Evolutionary conservation across 164 flowering plant species (phyloP).

Genomic region (Magnolia changhungtana): DNA sequence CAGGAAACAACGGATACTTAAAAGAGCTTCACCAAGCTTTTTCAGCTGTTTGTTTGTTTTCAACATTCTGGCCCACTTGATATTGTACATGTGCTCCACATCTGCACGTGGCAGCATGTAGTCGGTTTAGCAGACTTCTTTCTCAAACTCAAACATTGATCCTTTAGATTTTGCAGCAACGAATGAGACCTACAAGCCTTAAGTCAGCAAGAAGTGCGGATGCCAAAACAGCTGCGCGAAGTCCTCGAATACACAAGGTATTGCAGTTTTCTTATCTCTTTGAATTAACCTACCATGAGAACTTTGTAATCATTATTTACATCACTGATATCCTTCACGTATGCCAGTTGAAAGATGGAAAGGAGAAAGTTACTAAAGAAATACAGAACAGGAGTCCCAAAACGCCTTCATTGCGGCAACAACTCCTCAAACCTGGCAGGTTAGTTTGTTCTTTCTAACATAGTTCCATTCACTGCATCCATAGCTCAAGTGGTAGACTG

Average conservation of each 20-base stretch:
- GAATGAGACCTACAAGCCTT: slow-evolving; percentile 6
- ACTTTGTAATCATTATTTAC: neutral
- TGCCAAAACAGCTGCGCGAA: slow-evolving; percentile 11
- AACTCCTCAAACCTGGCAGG: slow-evolving; percentile 28
- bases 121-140: too few species aligned
- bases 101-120: too few species aligned
- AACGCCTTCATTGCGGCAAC: slow-evolving; percentile 23
- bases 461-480: neutral
- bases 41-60: neutral
- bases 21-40: neutral
- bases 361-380: slow-evolving; percentile 17
- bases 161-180: slow-evolving; percentile 20
- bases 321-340: neutral
- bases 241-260: slow-evolving; percentile 14
- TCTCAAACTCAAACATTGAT: too few species aligned
- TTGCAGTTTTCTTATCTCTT: neutral
- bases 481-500: too few species aligned
- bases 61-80: too few species aligned
- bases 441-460: slow-evolving; percentile 2
- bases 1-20: neutral
- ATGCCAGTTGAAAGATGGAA: slow-evolving; percentile 7
- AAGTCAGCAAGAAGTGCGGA: slow-evolving; percentile 20
- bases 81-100: too few species aligned
- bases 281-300: neutral
- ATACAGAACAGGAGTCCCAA: slow-evolving; percentile 4